phyloP scores from a whole-genome alignment of 2,329 filamentous ascomycete genomes.

The Alternaria brassicae region DNA sequence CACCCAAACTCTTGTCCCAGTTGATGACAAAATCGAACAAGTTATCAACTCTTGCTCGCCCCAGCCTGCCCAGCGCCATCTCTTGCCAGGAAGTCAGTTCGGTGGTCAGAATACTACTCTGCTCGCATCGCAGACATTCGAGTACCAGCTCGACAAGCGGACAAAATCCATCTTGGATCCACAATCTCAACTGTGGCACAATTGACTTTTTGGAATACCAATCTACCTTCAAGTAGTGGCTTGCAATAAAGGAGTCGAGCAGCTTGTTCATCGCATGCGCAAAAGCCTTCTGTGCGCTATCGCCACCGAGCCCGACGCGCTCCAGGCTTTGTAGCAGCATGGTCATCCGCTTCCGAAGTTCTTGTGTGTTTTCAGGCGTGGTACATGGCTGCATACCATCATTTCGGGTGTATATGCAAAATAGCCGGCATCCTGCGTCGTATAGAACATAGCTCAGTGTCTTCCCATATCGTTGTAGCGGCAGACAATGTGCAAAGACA shows the following conservation, averaged over 20 bases:
- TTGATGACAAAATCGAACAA: constrained; percentile 80
- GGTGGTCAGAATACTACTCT: constrained; percentile 34
- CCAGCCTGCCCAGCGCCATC: constrained; percentile 72
- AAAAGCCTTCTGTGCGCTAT: constrained; percentile 73
- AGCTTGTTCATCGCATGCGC: constrained; percentile 73
- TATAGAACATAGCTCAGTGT: constrained; percentile 64
- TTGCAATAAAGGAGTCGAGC: constrained; percentile 68
- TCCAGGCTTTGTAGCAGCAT: constrained; percentile 66
- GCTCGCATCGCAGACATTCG: constrained; percentile 44
- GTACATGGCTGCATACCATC: constrained; percentile 30
- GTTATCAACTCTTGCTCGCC: constrained; percentile 71
- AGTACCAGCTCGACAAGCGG: constrained; percentile 70
- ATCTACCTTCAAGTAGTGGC: constrained; percentile 66
- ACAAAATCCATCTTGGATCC: constrained; percentile 72
- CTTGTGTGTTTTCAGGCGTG: constrained; percentile 27
- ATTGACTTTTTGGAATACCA: constrained; percentile 65
- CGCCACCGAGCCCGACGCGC: constrained; percentile 72
- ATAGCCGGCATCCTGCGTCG: constrained; percentile 59
- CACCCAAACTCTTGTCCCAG: constrained; percentile 75
- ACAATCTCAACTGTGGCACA: constrained; percentile 66
- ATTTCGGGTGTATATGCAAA: constrained; percentile 46
- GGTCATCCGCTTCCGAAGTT: constrained; percentile 61
- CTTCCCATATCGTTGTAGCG: constrained; percentile 57
- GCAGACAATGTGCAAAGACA: constrained; percentile 69
- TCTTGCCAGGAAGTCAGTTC: constrained; percentile 74